phyloP scores from a whole-genome alignment of 345 rosid species.

The Dimocarpus longan region DNA sequence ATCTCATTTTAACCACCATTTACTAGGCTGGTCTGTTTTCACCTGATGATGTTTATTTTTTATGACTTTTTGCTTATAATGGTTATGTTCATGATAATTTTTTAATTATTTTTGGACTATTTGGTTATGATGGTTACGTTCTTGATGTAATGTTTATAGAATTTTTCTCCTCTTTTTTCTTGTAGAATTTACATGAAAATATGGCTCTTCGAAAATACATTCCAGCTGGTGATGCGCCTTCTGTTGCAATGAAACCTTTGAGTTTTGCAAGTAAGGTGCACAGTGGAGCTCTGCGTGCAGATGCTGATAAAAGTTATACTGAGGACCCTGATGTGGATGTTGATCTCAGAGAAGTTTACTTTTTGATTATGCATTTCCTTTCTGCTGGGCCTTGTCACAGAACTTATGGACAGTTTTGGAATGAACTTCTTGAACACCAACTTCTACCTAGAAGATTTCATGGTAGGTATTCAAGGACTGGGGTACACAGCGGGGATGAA shows the following conservation, averaged over 20 bases:
- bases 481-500: constrained; percentile 60
- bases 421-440: constrained; percentile 88
- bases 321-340: constrained; percentile 57
- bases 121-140: background rate
- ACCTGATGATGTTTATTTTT: background rate
- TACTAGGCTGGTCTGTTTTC: background rate
- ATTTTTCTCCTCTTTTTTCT: constrained; percentile 5
- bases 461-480: constrained; percentile 92
- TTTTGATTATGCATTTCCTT: constrained; percentile 91
- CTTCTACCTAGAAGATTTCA: constrained; percentile 95
- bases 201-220: constrained; percentile 79
- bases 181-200: constrained; percentile 27
- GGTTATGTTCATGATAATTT: background rate
- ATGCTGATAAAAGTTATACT: constrained; percentile 37
- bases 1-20: background rate
- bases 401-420: constrained; percentile 71
- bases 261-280: constrained; percentile 57
- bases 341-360: constrained; percentile 88
- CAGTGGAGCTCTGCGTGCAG: constrained; percentile 52
- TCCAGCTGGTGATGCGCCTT: constrained; percentile 54
- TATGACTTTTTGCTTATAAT: background rate
- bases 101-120: background rate
- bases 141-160: background rate
- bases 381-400: constrained; percentile 87
- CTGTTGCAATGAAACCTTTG: constrained; percentile 65